These are phyloP conservation scores for Mycena alexandri DNA, from an alignment of 768 basidiomycete species.

Conservation along the genomic window DNA sequence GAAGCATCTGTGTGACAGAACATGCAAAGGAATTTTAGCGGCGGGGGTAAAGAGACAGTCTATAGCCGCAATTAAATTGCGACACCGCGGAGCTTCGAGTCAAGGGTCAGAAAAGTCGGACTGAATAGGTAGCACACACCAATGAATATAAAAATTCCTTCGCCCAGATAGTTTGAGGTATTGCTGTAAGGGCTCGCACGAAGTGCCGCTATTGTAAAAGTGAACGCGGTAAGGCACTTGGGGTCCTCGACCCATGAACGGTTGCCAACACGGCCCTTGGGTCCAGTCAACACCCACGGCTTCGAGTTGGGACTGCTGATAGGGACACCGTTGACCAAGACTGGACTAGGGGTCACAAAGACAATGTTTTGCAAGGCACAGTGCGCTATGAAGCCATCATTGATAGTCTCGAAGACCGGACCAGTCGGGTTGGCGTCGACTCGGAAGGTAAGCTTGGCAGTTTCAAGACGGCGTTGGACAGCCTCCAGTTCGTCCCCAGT, in stretches of 20 bases:
- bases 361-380: not conserved
- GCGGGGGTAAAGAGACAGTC: conserved; percentile 2
- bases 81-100: not conserved
- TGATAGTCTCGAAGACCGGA: not conserved
- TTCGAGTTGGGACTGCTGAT: not conserved
- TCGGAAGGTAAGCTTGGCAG: conserved; percentile 1
- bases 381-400: not conserved
- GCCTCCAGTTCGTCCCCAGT: not conserved
- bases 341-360: not conserved
- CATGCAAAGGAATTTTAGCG: not conserved
- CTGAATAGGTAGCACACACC: not conserved
- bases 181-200: conserved; percentile 5
- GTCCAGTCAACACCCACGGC: not conserved
- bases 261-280: conserved; percentile 3
- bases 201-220: not conserved
- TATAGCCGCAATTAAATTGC: conserved; percentile 8
- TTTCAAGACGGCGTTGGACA: not conserved
- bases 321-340: not conserved
- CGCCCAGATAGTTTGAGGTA: conserved; percentile 2
- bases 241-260: conserved; percentile 11
- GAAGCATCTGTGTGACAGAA: conserved; percentile 4
- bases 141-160: not conserved
- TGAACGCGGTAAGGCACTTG: conserved; percentile 8
- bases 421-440: not conserved
- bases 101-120: not conserved